Conservation (phyloP, 768 basidiomycete species). For the Tylopilus sp. region DNA sequence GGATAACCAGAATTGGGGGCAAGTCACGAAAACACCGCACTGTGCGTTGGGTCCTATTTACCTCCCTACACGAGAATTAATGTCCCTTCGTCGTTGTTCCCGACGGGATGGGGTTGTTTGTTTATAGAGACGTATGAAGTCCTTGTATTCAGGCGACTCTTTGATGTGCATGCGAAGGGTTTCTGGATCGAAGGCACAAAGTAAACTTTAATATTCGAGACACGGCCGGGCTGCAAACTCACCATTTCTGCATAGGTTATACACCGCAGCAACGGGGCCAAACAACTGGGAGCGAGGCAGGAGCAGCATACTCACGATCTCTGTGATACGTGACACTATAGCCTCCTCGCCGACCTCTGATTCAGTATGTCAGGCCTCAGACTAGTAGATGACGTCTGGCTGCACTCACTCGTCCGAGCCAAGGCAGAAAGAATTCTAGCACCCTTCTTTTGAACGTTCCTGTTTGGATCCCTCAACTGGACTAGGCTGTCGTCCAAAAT, state of each 20-base stretch:
- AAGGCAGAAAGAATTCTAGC: background rate
- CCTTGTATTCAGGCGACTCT: background rate
- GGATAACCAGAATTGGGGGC: too few species aligned
- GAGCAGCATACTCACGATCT: slow-evolving; percentile 6
- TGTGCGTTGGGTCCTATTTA: too few species aligned
- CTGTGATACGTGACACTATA: background rate
- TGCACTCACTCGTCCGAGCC: background rate
- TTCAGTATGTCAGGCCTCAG: background rate
- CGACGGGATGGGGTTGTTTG: background rate
- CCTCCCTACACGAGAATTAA: background rate
- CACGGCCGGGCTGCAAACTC: background rate
- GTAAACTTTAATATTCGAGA: background rate
- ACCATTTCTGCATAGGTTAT: slow-evolving; percentile 2
- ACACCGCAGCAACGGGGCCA: background rate
- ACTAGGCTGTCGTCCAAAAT: background rate
- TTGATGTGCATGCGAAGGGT: background rate
- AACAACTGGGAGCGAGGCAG: background rate
- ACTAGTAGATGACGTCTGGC: background rate
- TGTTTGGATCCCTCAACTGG: background rate
- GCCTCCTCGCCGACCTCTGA: background rate
- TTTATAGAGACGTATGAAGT: background rate
- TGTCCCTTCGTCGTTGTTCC: background rate
- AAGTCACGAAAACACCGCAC: too few species aligned
- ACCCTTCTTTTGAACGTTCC: background rate
- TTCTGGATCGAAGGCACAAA: background rate